Evolutionary conservation across 1,284 basidiomycete genomes (phyloP), one percentile per base, ranked within the genome.

Genomic region (Trametes sp.): DNA sequence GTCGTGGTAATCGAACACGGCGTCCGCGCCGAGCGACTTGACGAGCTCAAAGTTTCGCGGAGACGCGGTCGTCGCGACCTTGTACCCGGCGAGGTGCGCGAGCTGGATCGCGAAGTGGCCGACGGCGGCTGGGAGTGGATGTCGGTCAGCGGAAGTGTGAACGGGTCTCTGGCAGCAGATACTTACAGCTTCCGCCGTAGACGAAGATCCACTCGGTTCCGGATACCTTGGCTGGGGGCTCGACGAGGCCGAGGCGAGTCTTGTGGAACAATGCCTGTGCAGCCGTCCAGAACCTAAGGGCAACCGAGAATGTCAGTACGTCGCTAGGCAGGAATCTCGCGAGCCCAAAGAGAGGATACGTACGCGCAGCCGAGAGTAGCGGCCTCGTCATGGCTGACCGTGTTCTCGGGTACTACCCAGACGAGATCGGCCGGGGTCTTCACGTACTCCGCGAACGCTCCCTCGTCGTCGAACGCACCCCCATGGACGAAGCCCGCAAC

Each of bases 51-150:
- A 75, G 64, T 81, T 80, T 29, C 74, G 73, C 3, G 79, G 76
- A 2, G 79, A 81, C 11, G 80, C 75, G 11, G 79, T 79, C 5
- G 81, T 74, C 54, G 79, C 72, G 38, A 81, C 77, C 45, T 73
- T 75, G 66, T 79, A 78, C 33, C 82, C 82, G 0, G 76, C 69
- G 23, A 78, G 63, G 58, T 78, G 77, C 29, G 79, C 80, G 44
- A 84, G 73, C 65, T 83, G 80, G 26, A 83, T 69, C 1, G 78
- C 79, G 68, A 76, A 82, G 23, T 78, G 72, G 1, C 83, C 82
- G 38, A 67, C 65, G 5, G 60, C 61, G 26, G 65, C 61, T 66
- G 48, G 4, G 24, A n/a, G n/a, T n/a, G n/a, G n/a, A n/a, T n/a
- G n/a, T n/a, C n/a, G n/a, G n/a, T n/a, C n/a, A n/a, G n/a, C n/a